Conservation (phyloP, 1,139 yeast genomes). For the Pichia norvegensis region DNA sequence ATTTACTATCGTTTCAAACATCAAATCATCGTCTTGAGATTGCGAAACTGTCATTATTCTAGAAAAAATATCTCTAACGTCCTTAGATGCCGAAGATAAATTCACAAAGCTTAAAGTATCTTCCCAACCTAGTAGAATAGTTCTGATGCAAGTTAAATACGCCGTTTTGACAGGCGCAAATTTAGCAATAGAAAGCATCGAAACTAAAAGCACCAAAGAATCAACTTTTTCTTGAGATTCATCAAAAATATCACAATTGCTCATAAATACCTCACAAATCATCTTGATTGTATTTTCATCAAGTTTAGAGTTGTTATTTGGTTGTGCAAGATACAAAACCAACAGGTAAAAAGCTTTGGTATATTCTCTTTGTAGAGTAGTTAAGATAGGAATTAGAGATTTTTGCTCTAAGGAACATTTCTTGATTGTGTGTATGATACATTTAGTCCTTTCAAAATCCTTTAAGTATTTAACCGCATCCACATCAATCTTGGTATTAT, state of each 20-base stretch:
- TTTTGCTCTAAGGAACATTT: conserved; percentile 4
- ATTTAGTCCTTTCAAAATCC: conserved; percentile 10
- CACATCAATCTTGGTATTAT: background rate
- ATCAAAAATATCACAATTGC: conserved; percentile 9
- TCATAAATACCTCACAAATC: conserved; percentile 20
- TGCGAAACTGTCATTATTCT: background rate
- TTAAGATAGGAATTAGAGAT: conserved; percentile 1
- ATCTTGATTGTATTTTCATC: conserved; percentile 7
- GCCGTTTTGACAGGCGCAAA: background rate
- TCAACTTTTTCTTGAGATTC: background rate
- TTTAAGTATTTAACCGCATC: background rate
- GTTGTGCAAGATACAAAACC: conserved; percentile 10
- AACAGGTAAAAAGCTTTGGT: conserved; percentile 12
- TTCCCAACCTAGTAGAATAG: conserved; percentile 4
- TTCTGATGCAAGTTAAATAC: conserved; percentile 16
- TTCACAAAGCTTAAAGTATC: background rate
- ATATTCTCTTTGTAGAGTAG: conserved; percentile 4
- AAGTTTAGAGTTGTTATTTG: background rate
- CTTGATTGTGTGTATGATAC: conserved; percentile 10
- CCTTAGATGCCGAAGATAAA: background rate
- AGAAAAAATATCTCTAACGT: background rate
- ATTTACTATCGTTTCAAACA: background rate
- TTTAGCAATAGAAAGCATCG: background rate
- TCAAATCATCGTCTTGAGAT: background rate
- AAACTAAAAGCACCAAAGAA: background rate